phyloP scores from a whole-genome alignment of 139 green algal genomes.

The Microglena sp. region DNA sequence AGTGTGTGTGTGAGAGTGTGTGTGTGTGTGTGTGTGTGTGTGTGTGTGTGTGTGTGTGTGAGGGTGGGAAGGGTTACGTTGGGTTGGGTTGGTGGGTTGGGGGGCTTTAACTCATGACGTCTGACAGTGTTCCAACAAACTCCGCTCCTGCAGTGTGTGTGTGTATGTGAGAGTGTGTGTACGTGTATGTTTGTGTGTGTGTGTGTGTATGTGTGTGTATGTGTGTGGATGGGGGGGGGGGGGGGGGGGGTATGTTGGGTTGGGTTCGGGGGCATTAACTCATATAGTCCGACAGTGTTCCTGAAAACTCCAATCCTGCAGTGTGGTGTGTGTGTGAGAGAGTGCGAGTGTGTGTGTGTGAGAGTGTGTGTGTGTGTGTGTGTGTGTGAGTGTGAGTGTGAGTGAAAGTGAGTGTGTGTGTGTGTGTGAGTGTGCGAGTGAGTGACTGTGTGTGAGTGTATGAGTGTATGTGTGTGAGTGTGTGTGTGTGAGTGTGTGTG shows the following conservation, averaged over 20 bases:
- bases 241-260: background rate
- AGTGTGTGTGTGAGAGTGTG: background rate
- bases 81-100: background rate
- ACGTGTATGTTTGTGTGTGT: background rate
- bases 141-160: background rate
- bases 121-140: background rate
- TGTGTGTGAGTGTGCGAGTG: no score
- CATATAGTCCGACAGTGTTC: background rate
- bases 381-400: no score
- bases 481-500: no score
- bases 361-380: no score
- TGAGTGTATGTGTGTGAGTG: no score
- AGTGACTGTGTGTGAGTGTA: no score
- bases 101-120: background rate
- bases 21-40: background rate
- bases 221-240: background rate
- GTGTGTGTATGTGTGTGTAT: background rate
- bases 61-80: background rate
- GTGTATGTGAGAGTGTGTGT: background rate
- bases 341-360: background rate
- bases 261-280: background rate
- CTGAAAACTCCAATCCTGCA: background rate
- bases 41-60: slow-evolving; percentile 2
- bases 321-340: background rate
- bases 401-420: no score